Evolutionary conservation across 2,329 filamentous ascomycete genomes (phyloP).

Genomic region (Aureobasidium vineae): DNA sequence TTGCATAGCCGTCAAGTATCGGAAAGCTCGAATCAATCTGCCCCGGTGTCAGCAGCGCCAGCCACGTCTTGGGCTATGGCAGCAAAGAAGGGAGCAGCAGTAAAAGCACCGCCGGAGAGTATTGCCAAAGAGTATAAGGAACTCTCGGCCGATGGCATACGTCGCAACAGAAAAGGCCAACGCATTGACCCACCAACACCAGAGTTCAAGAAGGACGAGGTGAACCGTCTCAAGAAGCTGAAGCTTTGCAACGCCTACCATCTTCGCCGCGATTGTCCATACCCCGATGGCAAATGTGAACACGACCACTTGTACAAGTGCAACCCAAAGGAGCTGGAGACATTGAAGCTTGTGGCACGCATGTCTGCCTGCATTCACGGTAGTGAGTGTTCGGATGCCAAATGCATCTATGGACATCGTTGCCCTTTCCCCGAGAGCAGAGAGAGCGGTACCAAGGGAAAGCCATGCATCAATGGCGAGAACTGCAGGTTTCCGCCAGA

Average conservation of each 20-base stretch:
- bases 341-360: conserved; percentile 58
- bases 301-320: conserved; percentile 54
- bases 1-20: conserved; percentile 8
- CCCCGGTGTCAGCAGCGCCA: background rate
- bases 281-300: conserved; percentile 52
- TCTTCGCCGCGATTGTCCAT: conserved; percentile 58
- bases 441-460: conserved; percentile 48
- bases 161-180: conserved; percentile 59
- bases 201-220: conserved; percentile 54
- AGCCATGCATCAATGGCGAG: conserved; percentile 58
- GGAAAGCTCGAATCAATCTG: background rate
- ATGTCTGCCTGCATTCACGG: conserved; percentile 63
- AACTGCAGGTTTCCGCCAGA: conserved; percentile 58
- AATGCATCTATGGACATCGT: conserved; percentile 64
- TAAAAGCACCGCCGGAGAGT: background rate
- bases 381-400: conserved; percentile 56
- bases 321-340: conserved; percentile 52
- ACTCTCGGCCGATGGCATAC: conserved; percentile 42
- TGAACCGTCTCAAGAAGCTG: conserved; percentile 60
- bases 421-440: conserved; percentile 53
- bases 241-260: conserved; percentile 64
- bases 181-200: conserved; percentile 55
- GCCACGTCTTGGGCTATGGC: conserved; percentile 15
- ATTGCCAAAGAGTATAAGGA: conserved; percentile 10
- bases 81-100: conserved; percentile 22